These are phyloP conservation scores for Cucurbita pepo DNA, from an alignment of 306 rosid species.

Conservation along the genomic window DNA sequence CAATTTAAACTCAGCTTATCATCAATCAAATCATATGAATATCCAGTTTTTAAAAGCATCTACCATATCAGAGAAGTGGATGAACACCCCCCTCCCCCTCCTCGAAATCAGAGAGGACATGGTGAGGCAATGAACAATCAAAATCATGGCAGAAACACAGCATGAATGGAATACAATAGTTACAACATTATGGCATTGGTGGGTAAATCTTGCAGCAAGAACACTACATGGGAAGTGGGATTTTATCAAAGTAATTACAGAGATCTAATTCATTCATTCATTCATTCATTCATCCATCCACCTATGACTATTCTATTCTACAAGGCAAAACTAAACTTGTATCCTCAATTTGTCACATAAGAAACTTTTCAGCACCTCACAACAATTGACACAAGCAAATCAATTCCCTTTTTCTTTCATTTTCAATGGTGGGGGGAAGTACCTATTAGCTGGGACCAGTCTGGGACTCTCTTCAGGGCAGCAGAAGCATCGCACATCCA, in stretches of 20 bases:
- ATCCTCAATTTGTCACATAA: conserved; percentile 1
- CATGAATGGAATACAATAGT: neutral
- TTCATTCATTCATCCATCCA: neutral
- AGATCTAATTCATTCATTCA: neutral
- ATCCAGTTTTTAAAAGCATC: too few species aligned
- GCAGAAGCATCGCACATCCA: neutral
- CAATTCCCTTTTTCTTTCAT: neutral
- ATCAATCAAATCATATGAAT: too few species aligned
- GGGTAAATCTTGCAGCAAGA: neutral
- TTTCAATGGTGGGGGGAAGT: neutral
- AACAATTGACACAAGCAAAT: neutral
- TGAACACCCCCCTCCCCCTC: too few species aligned
- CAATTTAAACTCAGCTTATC: too few species aligned
- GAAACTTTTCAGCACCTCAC: neutral
- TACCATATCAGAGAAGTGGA: too few species aligned
- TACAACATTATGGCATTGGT: conserved; percentile 1
- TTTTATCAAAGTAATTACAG: conserved; percentile 5
- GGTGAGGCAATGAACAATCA: neutral
- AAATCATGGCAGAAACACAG: neutral
- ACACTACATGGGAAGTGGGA: conserved; percentile 2
- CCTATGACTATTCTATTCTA: neutral
- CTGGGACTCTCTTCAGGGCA: neutral
- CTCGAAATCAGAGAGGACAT: neutral
- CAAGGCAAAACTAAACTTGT: neutral
- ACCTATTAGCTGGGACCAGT: neutral